Evolutionary conservation across 1,139 yeast genomes (phyloP).

Genomic region (Suhomyces terraborum): DNA sequence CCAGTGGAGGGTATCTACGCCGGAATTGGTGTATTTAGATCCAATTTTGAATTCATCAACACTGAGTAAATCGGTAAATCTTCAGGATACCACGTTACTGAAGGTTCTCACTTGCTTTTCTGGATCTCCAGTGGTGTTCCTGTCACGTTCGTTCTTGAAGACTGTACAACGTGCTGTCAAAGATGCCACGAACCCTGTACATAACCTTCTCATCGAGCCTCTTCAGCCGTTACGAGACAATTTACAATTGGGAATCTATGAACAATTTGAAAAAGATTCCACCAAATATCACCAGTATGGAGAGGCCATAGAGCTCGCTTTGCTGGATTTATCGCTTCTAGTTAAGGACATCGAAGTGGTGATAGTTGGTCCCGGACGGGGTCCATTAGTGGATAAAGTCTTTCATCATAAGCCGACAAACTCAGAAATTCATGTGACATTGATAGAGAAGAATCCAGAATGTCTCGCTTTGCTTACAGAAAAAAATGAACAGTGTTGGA

Average conservation of each 20-base stretch:
- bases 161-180: neutral
- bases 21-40: conserved; percentile 2
- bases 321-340: conserved; percentile 29
- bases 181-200: neutral
- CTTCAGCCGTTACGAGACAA: conserved; percentile 67
- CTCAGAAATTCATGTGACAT: conserved; percentile 6
- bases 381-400: conserved; percentile 68
- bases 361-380: conserved; percentile 86
- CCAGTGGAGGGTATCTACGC: conserved; percentile 3
- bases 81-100: neutral
- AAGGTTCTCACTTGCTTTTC: neutral
- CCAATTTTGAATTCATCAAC: neutral
- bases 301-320: conserved; percentile 62
- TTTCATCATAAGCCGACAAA: conserved; percentile 24
- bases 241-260: conserved; percentile 61
- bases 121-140: neutral
- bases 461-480: conserved; percentile 53
- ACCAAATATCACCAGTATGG: conserved; percentile 69
- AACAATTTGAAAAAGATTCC: conserved; percentile 67
- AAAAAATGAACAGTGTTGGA: conserved; percentile 49
- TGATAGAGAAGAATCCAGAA: conserved; percentile 68
- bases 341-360: conserved; percentile 35
- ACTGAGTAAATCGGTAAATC: no score
- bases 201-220: conserved; percentile 43
- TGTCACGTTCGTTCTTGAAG: neutral